Percentiles rank a stretch among this genome's conserved stretches.
These are phyloP conservation scores for Cyclocybe cylindracea DNA, from an alignment of 768 basidiomycete genomes.

Conservation along the genomic window DNA sequence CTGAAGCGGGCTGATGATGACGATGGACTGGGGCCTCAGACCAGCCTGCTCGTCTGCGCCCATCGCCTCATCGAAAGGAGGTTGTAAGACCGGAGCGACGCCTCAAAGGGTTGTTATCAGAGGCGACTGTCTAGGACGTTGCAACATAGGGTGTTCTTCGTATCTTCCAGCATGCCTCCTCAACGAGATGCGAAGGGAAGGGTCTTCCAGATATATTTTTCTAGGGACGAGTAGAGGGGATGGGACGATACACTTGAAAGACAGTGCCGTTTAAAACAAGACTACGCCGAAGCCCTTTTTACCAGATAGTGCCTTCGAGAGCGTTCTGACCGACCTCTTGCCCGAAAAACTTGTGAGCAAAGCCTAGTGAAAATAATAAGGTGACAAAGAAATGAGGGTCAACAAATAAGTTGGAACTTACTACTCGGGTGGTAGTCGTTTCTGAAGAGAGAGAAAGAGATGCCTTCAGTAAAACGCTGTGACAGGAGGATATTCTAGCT, in stretches of 20 bases:
- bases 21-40: too few species aligned
- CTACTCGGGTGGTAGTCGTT: conserved; percentile 58
- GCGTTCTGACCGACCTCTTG: conserved; percentile 19
- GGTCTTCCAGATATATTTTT: too few species aligned
- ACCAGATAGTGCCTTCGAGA: conserved; percentile 20
- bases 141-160: too few species aligned
- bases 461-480: background rate
- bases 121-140: too few species aligned
- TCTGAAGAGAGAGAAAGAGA: conserved; percentile 25
- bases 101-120: too few species aligned
- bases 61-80: too few species aligned
- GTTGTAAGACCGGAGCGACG: too few species aligned
- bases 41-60: too few species aligned
- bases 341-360: conserved; percentile 39
- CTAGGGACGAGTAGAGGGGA: too few species aligned
- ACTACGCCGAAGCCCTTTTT: background rate
- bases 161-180: too few species aligned
- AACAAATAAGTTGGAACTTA: conserved; percentile 24
- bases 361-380: conserved; percentile 24
- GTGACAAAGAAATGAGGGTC: background rate
- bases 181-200: too few species aligned
- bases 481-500: conserved; percentile 12
- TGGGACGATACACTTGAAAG: background rate
- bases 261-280: background rate
- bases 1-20: too few species aligned